Conservation (phyloP, 257 asterid species). For the Salvia rosmarinus region DNA sequence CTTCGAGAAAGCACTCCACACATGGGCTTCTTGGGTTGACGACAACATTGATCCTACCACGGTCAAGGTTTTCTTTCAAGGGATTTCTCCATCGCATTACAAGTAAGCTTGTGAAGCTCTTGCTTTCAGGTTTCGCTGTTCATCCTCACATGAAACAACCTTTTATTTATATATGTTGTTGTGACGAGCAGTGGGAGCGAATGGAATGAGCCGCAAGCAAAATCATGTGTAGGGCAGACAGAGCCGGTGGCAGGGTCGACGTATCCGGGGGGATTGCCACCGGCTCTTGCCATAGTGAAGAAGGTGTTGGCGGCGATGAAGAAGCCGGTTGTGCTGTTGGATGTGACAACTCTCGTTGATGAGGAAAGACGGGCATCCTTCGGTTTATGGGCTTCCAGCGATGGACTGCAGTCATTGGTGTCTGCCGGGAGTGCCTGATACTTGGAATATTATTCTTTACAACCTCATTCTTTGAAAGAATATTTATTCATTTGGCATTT, state of each 20-base stretch:
- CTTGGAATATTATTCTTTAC: constrained; percentile 78
- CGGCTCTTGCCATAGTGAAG: constrained; percentile 60
- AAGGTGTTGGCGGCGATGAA: constrained; percentile 54
- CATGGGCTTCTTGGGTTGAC: constrained; percentile 93
- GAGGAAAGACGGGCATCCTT: constrained; percentile 92
- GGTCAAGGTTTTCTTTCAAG: constrained; percentile 78
- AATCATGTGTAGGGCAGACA: constrained; percentile 55
- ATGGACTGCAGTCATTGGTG: constrained; percentile 98
- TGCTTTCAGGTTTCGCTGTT: no score
- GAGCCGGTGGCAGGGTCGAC: constrained; percentile 57
- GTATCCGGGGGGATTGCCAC: constrained; percentile 74
- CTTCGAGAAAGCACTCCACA: constrained; percentile 69
- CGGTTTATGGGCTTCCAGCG: constrained; percentile 63
- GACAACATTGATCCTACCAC: constrained; percentile 65
- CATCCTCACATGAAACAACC: no score
- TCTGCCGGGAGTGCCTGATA: constrained; percentile 87
- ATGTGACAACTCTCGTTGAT: constrained; percentile 72
- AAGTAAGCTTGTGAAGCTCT: constrained; percentile 46
- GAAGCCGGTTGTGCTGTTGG: constrained; percentile 60
- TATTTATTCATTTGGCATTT: background rate
- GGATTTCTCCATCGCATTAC: constrained; percentile 96
- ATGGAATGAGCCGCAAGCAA: constrained; percentile 68
- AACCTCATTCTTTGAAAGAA: constrained; percentile 47
- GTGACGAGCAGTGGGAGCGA: constrained; percentile 56
- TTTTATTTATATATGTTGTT: no score